Percentiles rank a stretch among this genome's conserved stretches.
These are phyloP conservation scores for Brassica cretica DNA, from an alignment of 345 rosid genomes.

Conservation along the genomic window DNA sequence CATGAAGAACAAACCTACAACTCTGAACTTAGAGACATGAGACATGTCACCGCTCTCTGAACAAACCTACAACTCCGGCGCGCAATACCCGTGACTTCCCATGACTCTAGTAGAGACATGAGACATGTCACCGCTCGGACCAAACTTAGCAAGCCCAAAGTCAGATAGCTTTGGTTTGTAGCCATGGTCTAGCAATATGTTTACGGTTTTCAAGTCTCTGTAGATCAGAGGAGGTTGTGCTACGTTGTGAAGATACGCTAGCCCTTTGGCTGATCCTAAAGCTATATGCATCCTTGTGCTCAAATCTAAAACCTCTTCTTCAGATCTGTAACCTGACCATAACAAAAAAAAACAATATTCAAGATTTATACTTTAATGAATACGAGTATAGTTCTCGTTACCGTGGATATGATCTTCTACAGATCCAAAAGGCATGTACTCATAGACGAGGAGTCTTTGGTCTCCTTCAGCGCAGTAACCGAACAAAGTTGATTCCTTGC, in stretches of 20 bases:
- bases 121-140: slow-evolving; percentile 54
- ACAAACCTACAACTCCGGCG: too few species aligned
- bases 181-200: slow-evolving; percentile 53
- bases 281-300: slow-evolving; percentile 64
- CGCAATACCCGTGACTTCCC: slow-evolving; percentile 47
- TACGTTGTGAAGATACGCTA: slow-evolving; percentile 56
- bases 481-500: slow-evolving; percentile 35
- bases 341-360: not conserved
- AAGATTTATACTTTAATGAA: not conserved
- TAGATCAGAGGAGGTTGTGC: slow-evolving; percentile 60
- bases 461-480: slow-evolving; percentile 78
- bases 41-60: too few species aligned
- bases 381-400: slow-evolving; percentile 15
- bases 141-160: slow-evolving; percentile 78
- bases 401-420: slow-evolving; percentile 72
- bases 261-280: slow-evolving; percentile 61
- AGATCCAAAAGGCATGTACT: slow-evolving; percentile 67
- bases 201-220: slow-evolving; percentile 65
- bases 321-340: slow-evolving; percentile 42
- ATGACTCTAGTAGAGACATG: slow-evolving; percentile 69
- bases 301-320: slow-evolving; percentile 55
- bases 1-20: too few species aligned
- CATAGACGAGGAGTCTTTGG: slow-evolving; percentile 76
- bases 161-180: slow-evolving; percentile 66
- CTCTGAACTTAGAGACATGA: too few species aligned